A percentile compares a stretch with the other conserved stretches of the same genome.
Conservation (phyloP, 345 rosid species). For the Moricandia moricandioides region DNA sequence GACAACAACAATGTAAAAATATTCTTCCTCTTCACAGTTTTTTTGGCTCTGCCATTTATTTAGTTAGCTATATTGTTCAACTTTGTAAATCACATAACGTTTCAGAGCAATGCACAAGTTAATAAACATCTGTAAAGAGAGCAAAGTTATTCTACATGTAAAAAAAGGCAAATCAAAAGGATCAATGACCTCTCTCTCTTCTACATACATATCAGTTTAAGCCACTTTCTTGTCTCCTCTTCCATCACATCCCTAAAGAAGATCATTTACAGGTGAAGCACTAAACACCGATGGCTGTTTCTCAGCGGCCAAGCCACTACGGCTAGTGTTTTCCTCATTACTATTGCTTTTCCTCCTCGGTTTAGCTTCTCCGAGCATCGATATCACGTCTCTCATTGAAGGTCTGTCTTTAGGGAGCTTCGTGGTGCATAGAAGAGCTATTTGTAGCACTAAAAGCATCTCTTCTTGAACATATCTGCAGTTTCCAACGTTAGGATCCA, state of each 20-base stretch:
- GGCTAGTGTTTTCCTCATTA: constrained; percentile 40
- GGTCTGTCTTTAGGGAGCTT: constrained; percentile 92
- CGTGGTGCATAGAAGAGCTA: constrained; percentile 81
- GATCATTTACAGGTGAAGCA: constrained; percentile 78
- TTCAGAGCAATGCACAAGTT: constrained; percentile 33
- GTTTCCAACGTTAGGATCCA: constrained; percentile 70
- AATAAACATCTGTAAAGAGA: constrained; percentile 18
- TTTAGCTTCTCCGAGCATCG: constrained; percentile 92
- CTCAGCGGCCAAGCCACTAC: constrained; percentile 28
- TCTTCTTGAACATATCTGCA: constrained; percentile 89
- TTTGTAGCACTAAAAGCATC: constrained; percentile 83
- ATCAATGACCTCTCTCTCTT: constrained; percentile 8
- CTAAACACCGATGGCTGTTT: constrained; percentile 53
- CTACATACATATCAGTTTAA: constrained; percentile 43
- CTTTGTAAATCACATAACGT: constrained; percentile 23
- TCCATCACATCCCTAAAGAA: constrained; percentile 42
- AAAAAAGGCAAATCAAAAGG: constrained; percentile 3
- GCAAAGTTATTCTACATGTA: constrained; percentile 24
- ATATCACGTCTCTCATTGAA: constrained; percentile 80
- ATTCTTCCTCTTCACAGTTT: constrained; percentile 10
- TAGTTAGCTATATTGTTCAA: constrained; percentile 20
- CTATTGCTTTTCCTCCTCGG: constrained; percentile 80
- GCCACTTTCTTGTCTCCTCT: not conserved
- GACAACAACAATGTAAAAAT: constrained; percentile 31
- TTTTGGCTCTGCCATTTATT: constrained; percentile 23